Evolutionary conservation across 1,284 basidiomycete genomes (phyloP).

Genomic region (Farysia itapuensis): DNA sequence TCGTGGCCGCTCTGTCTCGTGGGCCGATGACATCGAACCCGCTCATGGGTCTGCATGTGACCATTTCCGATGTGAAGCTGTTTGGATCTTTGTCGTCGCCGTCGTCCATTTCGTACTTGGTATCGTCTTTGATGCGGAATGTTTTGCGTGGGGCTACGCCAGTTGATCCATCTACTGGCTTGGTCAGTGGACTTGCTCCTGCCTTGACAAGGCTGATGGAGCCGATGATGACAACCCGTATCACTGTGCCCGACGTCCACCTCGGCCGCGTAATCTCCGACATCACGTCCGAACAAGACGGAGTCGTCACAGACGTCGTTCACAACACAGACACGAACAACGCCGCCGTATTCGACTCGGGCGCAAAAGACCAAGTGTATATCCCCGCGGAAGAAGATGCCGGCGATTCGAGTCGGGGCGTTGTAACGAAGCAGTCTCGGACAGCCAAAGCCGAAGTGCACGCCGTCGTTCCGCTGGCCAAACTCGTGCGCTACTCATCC

Average conservation of each 20-base stretch:
- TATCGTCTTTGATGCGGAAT: slow-evolving; percentile 33
- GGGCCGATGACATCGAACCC: slow-evolving; percentile 53
- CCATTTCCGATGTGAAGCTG: slow-evolving; percentile 23
- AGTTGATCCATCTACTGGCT: slow-evolving; percentile 5
- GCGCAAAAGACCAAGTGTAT: slow-evolving; percentile 63
- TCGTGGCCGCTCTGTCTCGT: slow-evolving; percentile 43
- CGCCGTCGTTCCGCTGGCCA: slow-evolving; percentile 72
- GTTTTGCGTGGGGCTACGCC: slow-evolving; percentile 21
- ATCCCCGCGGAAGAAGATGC: slow-evolving; percentile 72
- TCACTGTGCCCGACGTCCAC: slow-evolving; percentile 30
- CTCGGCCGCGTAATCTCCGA: slow-evolving; percentile 54
- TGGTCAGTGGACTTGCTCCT: not conserved
- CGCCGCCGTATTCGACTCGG: not conserved
- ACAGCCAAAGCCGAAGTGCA: slow-evolving; percentile 41
- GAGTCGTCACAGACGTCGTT: slow-evolving; percentile 43
- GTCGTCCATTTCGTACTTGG: slow-evolving; percentile 35
- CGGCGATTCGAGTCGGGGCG: slow-evolving; percentile 57
- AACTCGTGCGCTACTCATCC: slow-evolving; percentile 77
- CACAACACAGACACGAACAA: slow-evolving; percentile 14
- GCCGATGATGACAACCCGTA: slow-evolving; percentile 52
- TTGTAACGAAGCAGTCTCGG: slow-evolving; percentile 43
- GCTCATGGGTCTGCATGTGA: slow-evolving; percentile 37
- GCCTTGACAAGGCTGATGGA: slow-evolving; percentile 50
- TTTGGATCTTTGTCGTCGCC: slow-evolving; percentile 45
- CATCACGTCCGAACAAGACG: slow-evolving; percentile 51